Evolutionary conservation across 371 early-diverging fungal species (phyloP), one percentile per base, ranked within the genome.

Genomic region (Syncephalis plumigaleata): DNA sequence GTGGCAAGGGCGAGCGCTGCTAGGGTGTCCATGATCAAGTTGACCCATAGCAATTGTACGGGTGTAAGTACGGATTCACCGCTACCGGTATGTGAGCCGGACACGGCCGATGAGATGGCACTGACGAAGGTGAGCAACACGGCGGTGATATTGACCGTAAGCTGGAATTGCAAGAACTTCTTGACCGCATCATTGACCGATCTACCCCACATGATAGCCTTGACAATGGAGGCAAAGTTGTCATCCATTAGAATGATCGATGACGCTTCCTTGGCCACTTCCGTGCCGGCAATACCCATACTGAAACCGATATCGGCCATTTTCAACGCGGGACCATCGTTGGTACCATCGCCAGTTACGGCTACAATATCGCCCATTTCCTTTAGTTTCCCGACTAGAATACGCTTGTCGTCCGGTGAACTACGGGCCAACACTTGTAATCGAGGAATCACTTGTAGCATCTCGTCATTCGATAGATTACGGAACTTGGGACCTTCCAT

Each of bases 321-420:
- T 52, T 84, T 84, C 24, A 87, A 60, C 4, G 87, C 86, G 7
- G 83, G 83, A 7, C 71, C 84, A 58, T 80, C 77, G 45, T 79
- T 79, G 36, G 77, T 79, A 38, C 87, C 87, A 54, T 87, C 87
- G 9, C 87, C 87, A 2, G 87, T 87, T 0, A 87, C 81, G 4
- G 83, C 83, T 0, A 87, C 85, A 40, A 76, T 68, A 48, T 79
- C 79, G 4, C 79, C 77, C 11, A 66, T 46, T 9, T 68, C 61
- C 46, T 73, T 67, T 36, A 87, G 65, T 20, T 67, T 62, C 16
- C 68, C 57, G 0, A 87, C 84, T 17, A 87, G 60, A 36, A 75
- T 63, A 36, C 68, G 61, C 51, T 87, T 87, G 50, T 87, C 84
- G 39, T 73, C 70, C n/a, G 87, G 87, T 51, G 68, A 72, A 16